Base-by-base conservation (phyloP, 331 rosid genomes). In the Ulmus americana region DNA sequence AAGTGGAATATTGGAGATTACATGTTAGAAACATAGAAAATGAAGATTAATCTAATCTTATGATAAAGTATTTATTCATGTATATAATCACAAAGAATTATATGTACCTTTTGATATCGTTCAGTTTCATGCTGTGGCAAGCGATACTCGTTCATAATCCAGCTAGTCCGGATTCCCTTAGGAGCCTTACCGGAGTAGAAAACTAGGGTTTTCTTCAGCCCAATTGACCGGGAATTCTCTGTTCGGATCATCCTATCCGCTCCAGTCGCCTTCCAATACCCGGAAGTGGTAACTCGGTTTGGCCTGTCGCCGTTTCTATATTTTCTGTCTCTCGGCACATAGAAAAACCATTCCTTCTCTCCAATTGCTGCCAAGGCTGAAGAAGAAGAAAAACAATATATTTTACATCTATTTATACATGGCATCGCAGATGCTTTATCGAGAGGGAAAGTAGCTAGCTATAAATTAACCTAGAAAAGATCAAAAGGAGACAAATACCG, bases 141-240 rank as follows among this genome's bases (percentile, higher is more conserved):
- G 49, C 99, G 95, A 74, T 94, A 94, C 82, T 94, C 99, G 70
- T 94, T 94, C 99, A 94, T 94, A 67, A 94, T 94, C 99, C 99
- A 94, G 39, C 99, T 94, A 10, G 91, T 94, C 51, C 99, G 84
- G 56, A 90, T 82, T 7, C 99, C 99, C 75, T 94, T 90, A 0
- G 99, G 99, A 49, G 99, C 99, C 68, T 94, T 94, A 0, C 99
- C 99, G 10, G 97, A 87, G 67, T 94, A 94, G 71, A 94, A 94
- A 77, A 94, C 99, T 87, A 94, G 99, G 99, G 99, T 94, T 94
- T 94, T 94, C 90, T 94, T 94, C 4, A 94, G 71, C 1, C 99
- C 99, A 43, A 94, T 94, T 0, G 99, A 94, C 8, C 97, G 70
- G 10, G 79, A 82, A 10, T 74, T 83, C 77, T 94, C 97, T 0